These are phyloP conservation scores for Maudiozyma humilis DNA, from an alignment of 1,139 yeast genomes.

Conservation along the genomic window DNA sequence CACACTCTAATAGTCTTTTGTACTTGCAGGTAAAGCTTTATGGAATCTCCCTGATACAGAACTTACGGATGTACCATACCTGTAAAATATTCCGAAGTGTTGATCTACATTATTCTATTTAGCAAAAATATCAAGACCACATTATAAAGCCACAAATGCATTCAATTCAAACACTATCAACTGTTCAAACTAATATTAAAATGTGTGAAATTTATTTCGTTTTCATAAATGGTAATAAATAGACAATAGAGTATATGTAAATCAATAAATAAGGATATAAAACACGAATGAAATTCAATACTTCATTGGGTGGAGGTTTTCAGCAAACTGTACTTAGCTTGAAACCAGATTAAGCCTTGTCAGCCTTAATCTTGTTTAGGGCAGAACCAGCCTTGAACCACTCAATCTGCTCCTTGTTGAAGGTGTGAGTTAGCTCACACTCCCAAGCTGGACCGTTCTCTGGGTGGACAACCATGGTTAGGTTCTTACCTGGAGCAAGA, in stretches of 20 bases:
- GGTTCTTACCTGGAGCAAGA: conserved; percentile 88
- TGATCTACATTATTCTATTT: too few relatives aligned
- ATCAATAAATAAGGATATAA: conserved; percentile 2
- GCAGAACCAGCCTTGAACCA: conserved; percentile 99
- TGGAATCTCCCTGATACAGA: too few relatives aligned
- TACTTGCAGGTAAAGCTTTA: too few relatives aligned
- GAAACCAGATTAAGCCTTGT: conserved; percentile 13
- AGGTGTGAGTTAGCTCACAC: conserved; percentile 82
- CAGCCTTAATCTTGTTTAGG: conserved; percentile 83
- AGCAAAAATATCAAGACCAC: too few relatives aligned
- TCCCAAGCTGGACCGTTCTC: conserved; percentile 62
- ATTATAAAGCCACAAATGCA: too few relatives aligned
- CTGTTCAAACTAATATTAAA: too few relatives aligned
- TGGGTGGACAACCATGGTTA: conserved; percentile 80
- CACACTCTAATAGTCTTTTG: too few relatives aligned
- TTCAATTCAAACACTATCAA: too few relatives aligned
- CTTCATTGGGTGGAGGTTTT: not conserved
- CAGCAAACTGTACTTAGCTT: not conserved
- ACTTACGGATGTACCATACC: too few relatives aligned
- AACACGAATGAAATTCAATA: conserved; percentile 2
- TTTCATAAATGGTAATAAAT: conserved; percentile 3
- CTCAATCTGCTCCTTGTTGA: conserved; percentile 91
- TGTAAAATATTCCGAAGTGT: too few relatives aligned
- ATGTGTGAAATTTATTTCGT: not conserved
- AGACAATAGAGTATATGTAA: not conserved